Evolutionary conservation across 2,329 filamentous ascomycete species (phyloP).

Genomic region (Hypoxylon sp.): DNA sequence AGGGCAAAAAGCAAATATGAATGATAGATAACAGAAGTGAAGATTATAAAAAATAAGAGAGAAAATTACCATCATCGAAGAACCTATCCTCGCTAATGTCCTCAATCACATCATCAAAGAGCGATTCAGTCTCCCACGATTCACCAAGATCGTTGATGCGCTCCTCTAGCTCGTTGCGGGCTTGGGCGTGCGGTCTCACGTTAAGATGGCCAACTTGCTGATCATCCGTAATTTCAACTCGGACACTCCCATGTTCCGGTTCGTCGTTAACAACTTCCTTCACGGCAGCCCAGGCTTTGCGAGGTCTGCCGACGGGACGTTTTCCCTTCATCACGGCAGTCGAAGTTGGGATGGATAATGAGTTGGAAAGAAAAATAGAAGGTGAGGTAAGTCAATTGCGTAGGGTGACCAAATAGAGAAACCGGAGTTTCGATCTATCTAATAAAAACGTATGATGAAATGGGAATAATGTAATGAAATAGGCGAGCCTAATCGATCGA

Average conservation of each 20-base stretch:
- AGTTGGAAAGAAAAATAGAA: constrained; percentile 9
- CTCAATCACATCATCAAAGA: constrained; percentile 74
- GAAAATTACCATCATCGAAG: constrained; percentile 60
- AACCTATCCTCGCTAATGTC: constrained; percentile 68
- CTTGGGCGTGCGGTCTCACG: constrained; percentile 27
- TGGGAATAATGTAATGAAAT: constrained; percentile 13
- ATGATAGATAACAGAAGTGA: constrained; percentile 13
- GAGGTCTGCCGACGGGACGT: constrained; percentile 42
- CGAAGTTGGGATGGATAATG: constrained; percentile 7
- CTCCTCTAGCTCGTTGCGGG: constrained; percentile 63
- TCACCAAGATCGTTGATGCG: constrained; percentile 67
- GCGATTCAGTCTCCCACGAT: constrained; percentile 74
- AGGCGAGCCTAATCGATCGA: constrained; percentile 21
- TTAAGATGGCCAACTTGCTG: constrained; percentile 41
- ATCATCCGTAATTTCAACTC: constrained; percentile 39
- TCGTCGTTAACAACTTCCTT: constrained; percentile 15
- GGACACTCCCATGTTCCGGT: constrained; percentile 15
- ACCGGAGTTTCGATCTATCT: constrained; percentile 19
- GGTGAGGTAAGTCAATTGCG: neutral
- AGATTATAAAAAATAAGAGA: constrained; percentile 8
- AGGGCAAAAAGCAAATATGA: constrained; percentile 2
- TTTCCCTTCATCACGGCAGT: constrained; percentile 25
- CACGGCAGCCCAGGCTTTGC: constrained; percentile 28
- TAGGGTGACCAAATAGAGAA: constrained; percentile 13
- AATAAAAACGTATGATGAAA: constrained; percentile 3